Conservation (phyloP, 768 basidiomycete genomes). For the Rhodotorula babjevae region DNA sequence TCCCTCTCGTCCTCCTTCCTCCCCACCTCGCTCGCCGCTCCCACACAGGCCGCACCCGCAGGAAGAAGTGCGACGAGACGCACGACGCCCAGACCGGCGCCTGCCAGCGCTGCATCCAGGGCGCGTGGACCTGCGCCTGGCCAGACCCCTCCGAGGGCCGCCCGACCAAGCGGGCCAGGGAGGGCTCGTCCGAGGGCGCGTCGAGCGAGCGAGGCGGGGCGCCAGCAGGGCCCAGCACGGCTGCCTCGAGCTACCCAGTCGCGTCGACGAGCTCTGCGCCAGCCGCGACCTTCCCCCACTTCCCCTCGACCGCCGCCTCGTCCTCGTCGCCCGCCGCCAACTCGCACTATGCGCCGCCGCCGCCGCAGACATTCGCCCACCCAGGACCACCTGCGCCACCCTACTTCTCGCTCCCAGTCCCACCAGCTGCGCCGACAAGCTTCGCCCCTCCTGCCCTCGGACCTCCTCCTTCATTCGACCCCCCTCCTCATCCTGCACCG, state of each 20-base stretch:
- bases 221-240: not conserved
- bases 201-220: not conserved
- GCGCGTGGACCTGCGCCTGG: constrained; percentile 7
- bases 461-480: not conserved
- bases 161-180: not conserved
- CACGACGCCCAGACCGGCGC: too few species aligned
- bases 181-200: too few species aligned
- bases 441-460: not conserved
- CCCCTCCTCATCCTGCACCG: not conserved
- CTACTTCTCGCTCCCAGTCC: not conserved
- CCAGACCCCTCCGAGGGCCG: not conserved
- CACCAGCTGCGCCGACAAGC: not conserved
- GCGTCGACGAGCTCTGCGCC: not conserved
- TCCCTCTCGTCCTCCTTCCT: not conserved
- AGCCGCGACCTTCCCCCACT: not conserved
- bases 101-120: too few species aligned
- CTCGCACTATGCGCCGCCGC: too few species aligned
- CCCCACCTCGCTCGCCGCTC: too few species aligned
- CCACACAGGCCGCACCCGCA: not conserved
- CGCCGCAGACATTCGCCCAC: too few species aligned
- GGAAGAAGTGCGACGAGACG: not conserved
- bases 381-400: too few species aligned
- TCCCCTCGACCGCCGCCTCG: not conserved
- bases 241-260: not conserved
- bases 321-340: not conserved